phyloP scores from a whole-genome alignment of 1,284 basidiomycete genomes.

The Apiotrichum domesticum region DNA sequence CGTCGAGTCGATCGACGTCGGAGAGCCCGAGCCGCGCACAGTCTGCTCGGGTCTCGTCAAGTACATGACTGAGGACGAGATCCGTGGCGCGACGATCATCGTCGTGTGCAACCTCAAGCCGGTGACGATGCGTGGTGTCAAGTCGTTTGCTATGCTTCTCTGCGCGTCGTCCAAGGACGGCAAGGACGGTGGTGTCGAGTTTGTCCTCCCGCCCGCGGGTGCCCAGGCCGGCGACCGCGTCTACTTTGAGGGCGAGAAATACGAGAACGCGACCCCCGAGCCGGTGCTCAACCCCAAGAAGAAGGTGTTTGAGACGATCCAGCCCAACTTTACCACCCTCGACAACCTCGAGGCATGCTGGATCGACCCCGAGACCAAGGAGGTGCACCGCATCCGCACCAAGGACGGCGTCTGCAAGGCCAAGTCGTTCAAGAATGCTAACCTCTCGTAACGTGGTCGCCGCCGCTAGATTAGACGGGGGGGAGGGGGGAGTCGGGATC shows the following conservation, averaged over 20 bases:
- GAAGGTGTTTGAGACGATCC: constrained; percentile 93
- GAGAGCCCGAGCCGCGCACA: constrained; percentile 83
- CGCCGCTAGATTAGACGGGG: too few relatives aligned
- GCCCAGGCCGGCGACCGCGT: constrained; percentile 84
- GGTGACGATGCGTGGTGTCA: constrained; percentile 89
- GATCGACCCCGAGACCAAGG: constrained; percentile 77
- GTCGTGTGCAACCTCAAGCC: constrained; percentile 91
- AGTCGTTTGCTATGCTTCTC: constrained; percentile 94
- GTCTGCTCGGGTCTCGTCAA: constrained; percentile 92
- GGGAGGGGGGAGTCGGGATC: too few relatives aligned
- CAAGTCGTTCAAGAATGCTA: constrained; percentile 77
- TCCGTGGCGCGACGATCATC: constrained; percentile 77
- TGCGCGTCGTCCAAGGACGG: constrained; percentile 81
- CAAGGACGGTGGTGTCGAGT: constrained; percentile 83
- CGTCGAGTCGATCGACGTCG: constrained; percentile 87
- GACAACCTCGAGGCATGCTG: constrained; percentile 81
- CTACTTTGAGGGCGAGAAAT: constrained; percentile 84
- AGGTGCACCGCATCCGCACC: constrained; percentile 74
- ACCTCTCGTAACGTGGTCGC: constrained; percentile 59
- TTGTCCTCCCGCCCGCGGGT: constrained; percentile 78
- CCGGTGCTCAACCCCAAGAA: constrained; percentile 90
- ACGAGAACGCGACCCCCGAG: constrained; percentile 65
- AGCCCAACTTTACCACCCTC: constrained; percentile 81
- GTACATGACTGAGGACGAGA: constrained; percentile 88
- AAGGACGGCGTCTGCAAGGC: constrained; percentile 73